Evolutionary conservation across 257 asterid species (phyloP).

Genomic region (Gardenia jasminoides): DNA sequence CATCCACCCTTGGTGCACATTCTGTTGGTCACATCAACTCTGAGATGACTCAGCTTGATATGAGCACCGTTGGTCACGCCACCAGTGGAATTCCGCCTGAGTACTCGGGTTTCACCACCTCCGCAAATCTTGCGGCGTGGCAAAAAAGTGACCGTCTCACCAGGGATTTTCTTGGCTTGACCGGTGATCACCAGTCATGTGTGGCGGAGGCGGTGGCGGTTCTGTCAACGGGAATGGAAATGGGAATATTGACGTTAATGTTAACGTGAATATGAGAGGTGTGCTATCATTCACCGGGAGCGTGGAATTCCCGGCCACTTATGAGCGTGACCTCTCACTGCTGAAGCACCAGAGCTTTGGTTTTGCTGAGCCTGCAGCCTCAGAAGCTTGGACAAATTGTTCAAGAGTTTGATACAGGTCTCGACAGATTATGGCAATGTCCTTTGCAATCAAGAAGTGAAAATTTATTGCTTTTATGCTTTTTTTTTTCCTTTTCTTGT

Average conservation of each 20-base stretch:
- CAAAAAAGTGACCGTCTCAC: conserved; percentile 60
- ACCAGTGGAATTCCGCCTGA: conserved; percentile 22
- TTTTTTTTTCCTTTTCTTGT: not conserved
- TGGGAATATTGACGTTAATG: conserved; percentile 22
- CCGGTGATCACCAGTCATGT: conserved; percentile 36
- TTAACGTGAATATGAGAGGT: conserved; percentile 31
- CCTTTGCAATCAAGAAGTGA: not conserved
- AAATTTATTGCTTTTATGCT: not conserved
- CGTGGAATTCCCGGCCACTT: conserved; percentile 39
- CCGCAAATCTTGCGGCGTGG: conserved; percentile 42
- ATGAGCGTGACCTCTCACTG: conserved; percentile 42
- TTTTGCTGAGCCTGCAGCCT: conserved; percentile 39
- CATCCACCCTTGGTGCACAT: conserved; percentile 48
- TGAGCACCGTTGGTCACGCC: conserved; percentile 33
- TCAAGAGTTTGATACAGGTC: conserved; percentile 23
- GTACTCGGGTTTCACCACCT: conserved; percentile 12
- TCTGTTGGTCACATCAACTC: conserved; percentile 47
- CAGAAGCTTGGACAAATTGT: conserved; percentile 60
- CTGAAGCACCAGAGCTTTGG: conserved; percentile 53
- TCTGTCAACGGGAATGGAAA: conserved; percentile 6
- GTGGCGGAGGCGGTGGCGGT: not conserved
- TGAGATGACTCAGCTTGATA: conserved; percentile 63
- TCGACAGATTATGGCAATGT: not conserved
- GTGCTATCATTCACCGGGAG: conserved; percentile 41
- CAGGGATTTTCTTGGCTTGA: conserved; percentile 75